Conservation (phyloP, 495 filamentous ascomycete species). For the Neurospora cerealis region DNA sequence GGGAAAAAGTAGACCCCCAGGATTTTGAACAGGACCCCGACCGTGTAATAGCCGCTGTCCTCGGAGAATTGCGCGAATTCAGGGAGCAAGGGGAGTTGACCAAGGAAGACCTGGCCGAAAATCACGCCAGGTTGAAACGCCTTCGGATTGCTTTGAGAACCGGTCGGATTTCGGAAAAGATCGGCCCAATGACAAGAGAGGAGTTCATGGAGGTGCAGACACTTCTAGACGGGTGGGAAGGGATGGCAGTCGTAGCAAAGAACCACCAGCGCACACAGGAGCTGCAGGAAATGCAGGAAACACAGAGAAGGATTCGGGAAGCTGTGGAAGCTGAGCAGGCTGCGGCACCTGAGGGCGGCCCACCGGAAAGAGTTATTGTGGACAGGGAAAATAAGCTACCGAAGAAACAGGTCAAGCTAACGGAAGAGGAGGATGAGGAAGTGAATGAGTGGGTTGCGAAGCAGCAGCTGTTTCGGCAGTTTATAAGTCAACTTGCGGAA, state of each 20-base stretch:
- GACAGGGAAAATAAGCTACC: neutral
- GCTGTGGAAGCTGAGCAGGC: neutral
- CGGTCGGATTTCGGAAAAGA: neutral
- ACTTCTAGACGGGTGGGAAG: neutral
- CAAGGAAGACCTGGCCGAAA: neutral
- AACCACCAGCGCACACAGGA: neutral
- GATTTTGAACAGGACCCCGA: neutral
- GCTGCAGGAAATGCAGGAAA: too few species aligned
- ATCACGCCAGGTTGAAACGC: neutral
- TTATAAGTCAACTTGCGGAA: neutral
- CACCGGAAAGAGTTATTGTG: neutral
- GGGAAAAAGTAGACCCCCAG: neutral
- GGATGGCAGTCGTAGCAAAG: neutral
- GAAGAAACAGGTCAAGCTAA: neutral
- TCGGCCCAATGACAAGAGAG: neutral
- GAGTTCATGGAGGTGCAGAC: neutral
- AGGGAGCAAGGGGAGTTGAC: neutral
- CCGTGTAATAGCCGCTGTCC: neutral
- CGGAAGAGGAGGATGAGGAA: neutral
- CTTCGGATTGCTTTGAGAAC: neutral
- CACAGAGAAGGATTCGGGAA: neutral
- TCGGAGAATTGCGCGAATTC: neutral
- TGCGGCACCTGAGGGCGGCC: neutral
- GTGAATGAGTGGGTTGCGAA: neutral
- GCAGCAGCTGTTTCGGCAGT: neutral